Percentiles rank a stretch among this genome's conserved stretches.
Conservation (phyloP, 805 yeast genomes). For the Hanseniaspora lachancei region DNA sequence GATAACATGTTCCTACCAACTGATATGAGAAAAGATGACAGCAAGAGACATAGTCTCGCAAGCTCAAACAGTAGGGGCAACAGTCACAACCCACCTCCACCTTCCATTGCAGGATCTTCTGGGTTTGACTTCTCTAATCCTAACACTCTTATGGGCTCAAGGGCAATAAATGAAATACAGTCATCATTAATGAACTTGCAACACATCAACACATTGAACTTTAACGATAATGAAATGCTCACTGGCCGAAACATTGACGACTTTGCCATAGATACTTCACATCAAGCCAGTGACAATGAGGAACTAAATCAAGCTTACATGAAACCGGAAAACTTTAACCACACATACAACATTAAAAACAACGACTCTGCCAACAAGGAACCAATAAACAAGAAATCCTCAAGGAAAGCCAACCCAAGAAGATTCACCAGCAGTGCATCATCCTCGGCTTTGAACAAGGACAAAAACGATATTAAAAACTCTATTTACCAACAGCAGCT, state of each 20-base stretch:
- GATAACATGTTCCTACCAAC: not conserved
- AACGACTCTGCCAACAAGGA: not conserved
- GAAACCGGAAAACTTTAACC: not conserved
- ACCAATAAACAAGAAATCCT: not conserved
- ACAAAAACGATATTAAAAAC: not conserved
- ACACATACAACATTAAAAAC: not conserved
- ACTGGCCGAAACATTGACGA: not conserved
- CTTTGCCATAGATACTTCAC: not conserved
- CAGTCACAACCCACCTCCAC: slow-evolving; percentile 12
- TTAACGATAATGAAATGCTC: not conserved
- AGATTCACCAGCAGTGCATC: slow-evolving; percentile 11
- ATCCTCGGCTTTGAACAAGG: not conserved
- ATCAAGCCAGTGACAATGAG: slow-evolving; percentile 1
- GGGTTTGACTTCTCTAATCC: not conserved
- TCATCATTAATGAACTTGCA: slow-evolving; percentile 7
- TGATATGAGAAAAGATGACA: not conserved
- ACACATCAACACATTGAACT: not conserved
- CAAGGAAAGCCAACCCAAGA: not conserved
- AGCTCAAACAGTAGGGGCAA: slow-evolving; percentile 4
- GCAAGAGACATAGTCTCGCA: slow-evolving; percentile 5
- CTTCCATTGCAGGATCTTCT: slow-evolving; percentile 10
- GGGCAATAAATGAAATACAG: slow-evolving; percentile 8
- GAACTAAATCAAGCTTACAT: not conserved
- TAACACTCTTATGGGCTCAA: slow-evolving; percentile 7
- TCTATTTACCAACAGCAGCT: slow-evolving; percentile 10